Percentiles rank a stretch among this genome's conserved stretches.
phyloP scores from a whole-genome alignment of 2,329 filamentous ascomycete species.

The Aspergillus sojae region DNA sequence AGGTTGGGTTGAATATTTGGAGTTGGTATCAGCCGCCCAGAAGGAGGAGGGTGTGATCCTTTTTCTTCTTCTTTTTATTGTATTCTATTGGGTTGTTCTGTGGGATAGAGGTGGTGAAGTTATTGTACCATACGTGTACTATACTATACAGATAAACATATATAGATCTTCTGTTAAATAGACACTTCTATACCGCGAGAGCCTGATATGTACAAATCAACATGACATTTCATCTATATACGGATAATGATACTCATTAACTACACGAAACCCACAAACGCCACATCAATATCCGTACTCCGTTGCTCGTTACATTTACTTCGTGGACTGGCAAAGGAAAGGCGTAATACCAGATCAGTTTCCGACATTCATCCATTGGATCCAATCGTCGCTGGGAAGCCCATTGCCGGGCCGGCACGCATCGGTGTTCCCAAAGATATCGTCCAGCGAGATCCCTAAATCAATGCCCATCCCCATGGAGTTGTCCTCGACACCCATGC shows the following conservation, averaged over 20 bases:
- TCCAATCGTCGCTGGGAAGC: conserved; percentile 40
- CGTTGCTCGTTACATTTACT: conserved; percentile 5
- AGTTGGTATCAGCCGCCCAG: conserved; percentile 58
- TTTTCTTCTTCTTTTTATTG: neutral
- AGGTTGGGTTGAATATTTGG: conserved; percentile 68
- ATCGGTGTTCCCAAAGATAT: conserved; percentile 44
- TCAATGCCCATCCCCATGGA: conserved; percentile 37
- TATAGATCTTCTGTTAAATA: conserved; percentile 4
- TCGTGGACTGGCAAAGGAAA: conserved; percentile 4
- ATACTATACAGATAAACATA: neutral
- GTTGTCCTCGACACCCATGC: conserved; percentile 30
- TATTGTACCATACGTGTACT: neutral
- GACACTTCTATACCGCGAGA: neutral
- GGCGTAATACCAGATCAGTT: neutral
- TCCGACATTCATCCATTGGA: conserved; percentile 42
- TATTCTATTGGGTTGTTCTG: neutral
- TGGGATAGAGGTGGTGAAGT: neutral
- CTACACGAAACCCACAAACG: conserved; percentile 1
- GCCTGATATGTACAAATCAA: neutral
- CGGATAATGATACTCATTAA: conserved; percentile 4
- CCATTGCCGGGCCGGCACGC: conserved; percentile 27
- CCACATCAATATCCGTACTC: conserved; percentile 8
- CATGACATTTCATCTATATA: conserved; percentile 9
- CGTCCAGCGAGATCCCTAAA: conserved; percentile 41
- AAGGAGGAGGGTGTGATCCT: conserved; percentile 14